These are phyloP conservation scores for Nakazawaea wyomingensis DNA, from an alignment of 805 yeast genomes.

Conservation along the genomic window DNA sequence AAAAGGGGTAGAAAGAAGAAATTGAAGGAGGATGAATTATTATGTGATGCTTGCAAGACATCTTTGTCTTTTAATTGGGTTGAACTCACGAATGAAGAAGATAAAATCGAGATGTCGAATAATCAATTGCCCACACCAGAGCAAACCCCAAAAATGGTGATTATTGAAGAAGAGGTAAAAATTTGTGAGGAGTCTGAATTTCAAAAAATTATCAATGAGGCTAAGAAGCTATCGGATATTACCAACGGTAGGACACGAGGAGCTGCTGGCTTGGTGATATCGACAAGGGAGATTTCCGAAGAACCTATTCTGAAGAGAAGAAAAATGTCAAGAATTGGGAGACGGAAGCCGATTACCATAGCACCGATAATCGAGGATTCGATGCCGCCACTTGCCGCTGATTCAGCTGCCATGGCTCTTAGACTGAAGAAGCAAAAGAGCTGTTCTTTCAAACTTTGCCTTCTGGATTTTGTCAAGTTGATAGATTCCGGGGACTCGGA, in stretches of 20 bases:
- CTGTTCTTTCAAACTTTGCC: constrained; percentile 6
- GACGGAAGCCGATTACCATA: constrained; percentile 10
- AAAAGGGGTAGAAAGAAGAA: constrained; percentile 16
- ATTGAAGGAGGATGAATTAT: constrained; percentile 32
- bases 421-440: background rate
- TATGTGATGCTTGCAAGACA: constrained; percentile 47
- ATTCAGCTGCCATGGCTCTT: too few relatives aligned
- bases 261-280: constrained; percentile 2
- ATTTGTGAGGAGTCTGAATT: constrained; percentile 23
- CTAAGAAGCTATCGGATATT: constrained; percentile 12
- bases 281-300: background rate
- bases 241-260: background rate
- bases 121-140: constrained; percentile 24
- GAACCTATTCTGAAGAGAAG: constrained; percentile 8
- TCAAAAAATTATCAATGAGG: constrained; percentile 19
- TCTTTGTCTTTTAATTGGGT: constrained; percentile 44
- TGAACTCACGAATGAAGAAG: too few relatives aligned
- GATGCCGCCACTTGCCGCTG: background rate
- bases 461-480: constrained; percentile 6
- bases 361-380: background rate
- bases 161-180: background rate
- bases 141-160: constrained; percentile 20
- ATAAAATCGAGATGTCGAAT: too few relatives aligned
- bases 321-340: constrained; percentile 6
- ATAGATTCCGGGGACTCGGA: background rate